phyloP scores from a whole-genome alignment of 2,329 filamentous ascomycete species.

The Didymella keratinophila region DNA sequence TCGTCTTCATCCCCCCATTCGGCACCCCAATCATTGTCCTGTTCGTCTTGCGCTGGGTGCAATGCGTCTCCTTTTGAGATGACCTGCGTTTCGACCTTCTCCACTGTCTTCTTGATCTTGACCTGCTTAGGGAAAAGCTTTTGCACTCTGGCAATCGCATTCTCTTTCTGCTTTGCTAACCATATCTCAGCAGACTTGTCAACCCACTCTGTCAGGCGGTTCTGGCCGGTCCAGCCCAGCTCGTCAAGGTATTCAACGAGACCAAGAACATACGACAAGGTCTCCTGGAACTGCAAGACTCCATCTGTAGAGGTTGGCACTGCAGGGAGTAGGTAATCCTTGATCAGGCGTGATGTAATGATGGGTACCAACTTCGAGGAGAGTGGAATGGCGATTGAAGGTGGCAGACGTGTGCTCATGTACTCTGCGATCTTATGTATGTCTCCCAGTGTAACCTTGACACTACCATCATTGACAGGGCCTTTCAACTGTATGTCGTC shows the following conservation, averaged over 20 bases:
- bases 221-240: constrained; percentile 68
- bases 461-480: constrained; percentile 36
- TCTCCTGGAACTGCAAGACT: constrained; percentile 74
- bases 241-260: constrained; percentile 71
- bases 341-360: constrained; percentile 72
- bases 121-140: constrained; percentile 72
- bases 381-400: constrained; percentile 61
- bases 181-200: constrained; percentile 81
- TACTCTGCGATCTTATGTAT: constrained; percentile 57
- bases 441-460: constrained; percentile 43
- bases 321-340: constrained; percentile 75
- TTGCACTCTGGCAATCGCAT: constrained; percentile 77
- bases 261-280: constrained; percentile 68
- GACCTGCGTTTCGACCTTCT: constrained; percentile 84
- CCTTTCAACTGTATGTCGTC: constrained; percentile 46
- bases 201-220: constrained; percentile 79
- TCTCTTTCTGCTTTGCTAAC: constrained; percentile 84
- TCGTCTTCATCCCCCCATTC: constrained; percentile 74
- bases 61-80: constrained; percentile 74
- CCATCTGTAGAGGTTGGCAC: constrained; percentile 78
- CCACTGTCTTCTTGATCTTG: constrained; percentile 72
- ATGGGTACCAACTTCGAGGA: constrained; percentile 74
- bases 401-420: constrained; percentile 60
- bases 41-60: constrained; percentile 61
- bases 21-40: constrained; percentile 74